Evolutionary conservation across 768 basidiomycete genomes (phyloP).

Genomic region (Auriscalpium microsporum): DNA sequence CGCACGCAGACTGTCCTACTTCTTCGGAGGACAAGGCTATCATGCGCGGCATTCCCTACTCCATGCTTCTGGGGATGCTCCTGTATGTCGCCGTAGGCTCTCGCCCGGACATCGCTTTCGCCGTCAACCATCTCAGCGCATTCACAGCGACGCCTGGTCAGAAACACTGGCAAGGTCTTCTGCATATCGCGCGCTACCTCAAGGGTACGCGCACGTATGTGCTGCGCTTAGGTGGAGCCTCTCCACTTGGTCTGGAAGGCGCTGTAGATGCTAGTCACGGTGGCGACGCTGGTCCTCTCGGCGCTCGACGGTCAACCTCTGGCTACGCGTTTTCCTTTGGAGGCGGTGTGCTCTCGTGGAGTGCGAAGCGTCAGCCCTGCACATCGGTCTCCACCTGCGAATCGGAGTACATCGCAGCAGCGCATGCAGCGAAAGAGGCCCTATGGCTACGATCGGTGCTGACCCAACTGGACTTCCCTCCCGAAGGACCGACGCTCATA

Average conservation of each 20-base stretch:
- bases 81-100: constrained; percentile 22
- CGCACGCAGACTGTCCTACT: background rate
- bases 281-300: constrained; percentile 16
- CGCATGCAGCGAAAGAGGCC: constrained; percentile 24
- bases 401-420: constrained; percentile 33
- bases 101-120: constrained; percentile 27
- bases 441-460: constrained; percentile 24
- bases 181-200: constrained; percentile 14
- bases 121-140: constrained; percentile 23
- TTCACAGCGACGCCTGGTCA: constrained; percentile 22
- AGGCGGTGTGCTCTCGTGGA: constrained; percentile 30
- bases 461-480: background rate
- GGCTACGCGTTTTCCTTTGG: constrained; percentile 23
- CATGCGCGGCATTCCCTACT: constrained; percentile 15
- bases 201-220: background rate
- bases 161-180: constrained; percentile 24
- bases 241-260: background rate
- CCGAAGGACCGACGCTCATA: background rate
- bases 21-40: background rate
- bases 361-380: constrained; percentile 26
- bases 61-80: constrained; percentile 15
- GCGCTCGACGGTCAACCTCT: constrained; percentile 17
- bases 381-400: constrained; percentile 30
- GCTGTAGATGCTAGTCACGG: background rate
- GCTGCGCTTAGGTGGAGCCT: background rate